phyloP scores from a whole-genome alignment of 805 yeast genomes.

The Schizosaccharomyces osmophilus region DNA sequence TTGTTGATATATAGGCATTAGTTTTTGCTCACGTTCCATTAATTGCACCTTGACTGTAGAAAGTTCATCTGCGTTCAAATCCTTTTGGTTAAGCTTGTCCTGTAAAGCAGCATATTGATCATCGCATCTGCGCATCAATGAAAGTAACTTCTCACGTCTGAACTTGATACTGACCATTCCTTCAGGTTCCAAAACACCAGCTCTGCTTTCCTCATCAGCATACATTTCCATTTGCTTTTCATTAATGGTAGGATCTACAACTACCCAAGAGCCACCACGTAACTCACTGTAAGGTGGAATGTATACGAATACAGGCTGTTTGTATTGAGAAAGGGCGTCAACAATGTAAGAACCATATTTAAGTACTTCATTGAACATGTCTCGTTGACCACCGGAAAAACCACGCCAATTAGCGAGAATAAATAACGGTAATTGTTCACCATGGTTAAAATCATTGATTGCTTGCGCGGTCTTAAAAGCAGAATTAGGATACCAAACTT shows the following conservation, averaged over 20 bases:
- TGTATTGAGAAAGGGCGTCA: slow-evolving; percentile 84
- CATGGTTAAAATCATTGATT: slow-evolving; percentile 85
- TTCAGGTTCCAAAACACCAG: slow-evolving; percentile 95
- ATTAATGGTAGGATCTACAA: slow-evolving; percentile 94
- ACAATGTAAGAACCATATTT: slow-evolving; percentile 93
- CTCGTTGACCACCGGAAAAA: slow-evolving; percentile 98
- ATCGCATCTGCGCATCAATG: slow-evolving; percentile 84
- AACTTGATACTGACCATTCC: slow-evolving; percentile 98
- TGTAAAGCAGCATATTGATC: slow-evolving; percentile 43
- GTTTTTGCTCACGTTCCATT: slow-evolving; percentile 49
- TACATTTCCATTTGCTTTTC: slow-evolving; percentile 97
- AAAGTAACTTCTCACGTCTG: slow-evolving; percentile 72
- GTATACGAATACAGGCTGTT: slow-evolving; percentile 89
- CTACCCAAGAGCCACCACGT: slow-evolving; percentile 99
- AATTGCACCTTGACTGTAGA: slow-evolving; percentile 39
- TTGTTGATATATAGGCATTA: slow-evolving; percentile 77
- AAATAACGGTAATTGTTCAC: slow-evolving; percentile 94
- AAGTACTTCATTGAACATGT: slow-evolving; percentile 94
- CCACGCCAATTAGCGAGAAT: slow-evolving; percentile 99
- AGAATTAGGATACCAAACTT: slow-evolving; percentile 98
- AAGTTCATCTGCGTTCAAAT: slow-evolving; percentile 36
- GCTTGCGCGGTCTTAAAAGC: slow-evolving; percentile 99
- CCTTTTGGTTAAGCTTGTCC: slow-evolving; percentile 25
- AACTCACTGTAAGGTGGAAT: slow-evolving; percentile 96
- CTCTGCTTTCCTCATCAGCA: slow-evolving; percentile 86